Evolutionary conservation across 2,329 filamentous ascomycete species (phyloP), one percentile per base, ranked within the genome.

Genomic region (Myriosclerotinia curreyana): DNA sequence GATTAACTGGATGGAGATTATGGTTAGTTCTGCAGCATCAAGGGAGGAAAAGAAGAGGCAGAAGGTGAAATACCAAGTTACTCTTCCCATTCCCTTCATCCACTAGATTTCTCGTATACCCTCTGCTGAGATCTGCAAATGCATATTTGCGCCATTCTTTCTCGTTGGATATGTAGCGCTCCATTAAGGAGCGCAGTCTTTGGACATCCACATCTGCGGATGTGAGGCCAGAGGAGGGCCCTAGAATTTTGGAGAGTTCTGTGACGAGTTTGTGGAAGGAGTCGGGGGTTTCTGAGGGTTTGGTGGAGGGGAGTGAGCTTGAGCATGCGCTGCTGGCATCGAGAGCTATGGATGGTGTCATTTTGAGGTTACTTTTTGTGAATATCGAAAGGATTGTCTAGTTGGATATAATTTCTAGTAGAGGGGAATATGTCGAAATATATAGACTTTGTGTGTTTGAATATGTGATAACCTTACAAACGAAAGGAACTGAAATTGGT

Each of bases 61-160:
- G 34, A 31, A 5, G 6, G 14, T n/a, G 5, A 14, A 15, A 5
- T 75, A 83, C 81, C 69, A 83, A 69, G 70, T 83, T 83, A 72
- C 79, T 80, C 68, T 82, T 82, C 15, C 86, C 92, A 71, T 96
- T 96, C 3, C 92, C 91, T 74, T 92, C 89, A 72, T 96, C 91
- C 52, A 97, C 92, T 5, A 96, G 83, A 74, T 96, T 96, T 63
- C 93, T 81, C 15, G 93, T 96, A 76, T 96, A 97, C 1, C 84
- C 83, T 71, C 87, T 82, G 68, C 81, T 86, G 22, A 78, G 70
- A 72, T 96, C 89, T n/a, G 82, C 83, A 70, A 94, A 83, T 36
- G 90, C 90, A 77, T 91, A 96, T 67, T 80, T 81, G 61, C 78
- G 74, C 93, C 93, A 97, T 63, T 93, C 87, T 34, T 79, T 76